Evolutionary conservation across 2,329 filamentous ascomycete species (phyloP).

Genomic region (Peltaster fructicola): DNA sequence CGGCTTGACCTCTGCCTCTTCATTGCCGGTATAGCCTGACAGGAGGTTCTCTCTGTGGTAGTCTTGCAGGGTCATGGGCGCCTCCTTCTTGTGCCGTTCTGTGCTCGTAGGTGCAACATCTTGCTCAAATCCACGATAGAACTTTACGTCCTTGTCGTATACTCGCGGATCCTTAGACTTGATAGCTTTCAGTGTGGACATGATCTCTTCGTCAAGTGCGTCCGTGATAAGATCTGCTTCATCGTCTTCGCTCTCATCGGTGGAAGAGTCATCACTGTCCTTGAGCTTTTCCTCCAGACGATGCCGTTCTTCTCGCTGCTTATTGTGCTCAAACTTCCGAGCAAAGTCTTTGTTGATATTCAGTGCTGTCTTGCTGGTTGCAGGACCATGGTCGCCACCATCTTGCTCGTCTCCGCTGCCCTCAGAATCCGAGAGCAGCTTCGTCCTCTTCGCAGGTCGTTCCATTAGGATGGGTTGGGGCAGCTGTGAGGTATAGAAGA

Average conservation of each 20-base stretch:
- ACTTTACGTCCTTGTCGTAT: slow-evolving; percentile 63
- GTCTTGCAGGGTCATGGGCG: slow-evolving; percentile 70
- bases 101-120: slow-evolving; percentile 20
- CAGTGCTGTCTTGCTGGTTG: slow-evolving; percentile 23
- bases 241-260: slow-evolving; percentile 72
- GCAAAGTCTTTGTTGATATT: slow-evolving; percentile 87
- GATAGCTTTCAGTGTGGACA: slow-evolving; percentile 72
- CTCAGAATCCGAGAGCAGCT: slow-evolving; percentile 14
- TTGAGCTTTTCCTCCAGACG: slow-evolving; percentile 73
- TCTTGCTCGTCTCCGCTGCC: slow-evolving; percentile 10
- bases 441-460: slow-evolving; percentile 16
- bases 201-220: slow-evolving; percentile 71
- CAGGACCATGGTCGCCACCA: slow-evolving; percentile 8
- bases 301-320: slow-evolving; percentile 79
- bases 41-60: slow-evolving; percentile 88
- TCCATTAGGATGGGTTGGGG: slow-evolving; percentile 3
- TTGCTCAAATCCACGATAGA: slow-evolving; percentile 52
- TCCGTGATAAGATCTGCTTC: slow-evolving; percentile 73
- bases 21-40: slow-evolving; percentile 45
- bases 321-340: slow-evolving; percentile 83
- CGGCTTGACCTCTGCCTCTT: slow-evolving; percentile 39
- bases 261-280: slow-evolving; percentile 45
- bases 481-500: slow-evolving; percentile 1
- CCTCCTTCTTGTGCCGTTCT: slow-evolving; percentile 46
- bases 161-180: slow-evolving; percentile 78